A percentile compares a stretch with the other conserved stretches of the same genome.
These are phyloP conservation scores for Cladosporium sp. DNA, from an alignment of 2,329 filamentous ascomycete species.

Conservation along the genomic window DNA sequence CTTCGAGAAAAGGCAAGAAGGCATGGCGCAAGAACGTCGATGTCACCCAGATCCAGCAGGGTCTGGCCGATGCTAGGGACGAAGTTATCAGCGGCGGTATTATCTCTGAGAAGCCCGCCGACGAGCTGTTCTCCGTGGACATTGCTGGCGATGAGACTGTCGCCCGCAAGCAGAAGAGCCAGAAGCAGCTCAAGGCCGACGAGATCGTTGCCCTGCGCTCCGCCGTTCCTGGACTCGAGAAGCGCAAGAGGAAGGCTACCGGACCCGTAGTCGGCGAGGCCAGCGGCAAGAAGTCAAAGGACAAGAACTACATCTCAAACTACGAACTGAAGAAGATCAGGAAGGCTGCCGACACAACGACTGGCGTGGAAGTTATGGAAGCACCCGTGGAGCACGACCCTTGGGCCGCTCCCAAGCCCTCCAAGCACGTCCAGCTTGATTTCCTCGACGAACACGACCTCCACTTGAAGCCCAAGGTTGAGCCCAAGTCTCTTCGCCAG, in stretches of 20 bases:
- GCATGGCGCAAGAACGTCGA: slow-evolving; percentile 99
- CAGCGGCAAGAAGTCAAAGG: slow-evolving; percentile 71
- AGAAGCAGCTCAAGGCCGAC: slow-evolving; percentile 83
- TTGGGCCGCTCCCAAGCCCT: slow-evolving; percentile 63
- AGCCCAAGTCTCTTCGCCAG: slow-evolving; percentile 73
- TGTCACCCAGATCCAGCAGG: slow-evolving; percentile 79
- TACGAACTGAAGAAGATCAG: slow-evolving; percentile 81
- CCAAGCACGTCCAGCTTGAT: slow-evolving; percentile 58
- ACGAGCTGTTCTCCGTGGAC: slow-evolving; percentile 84
- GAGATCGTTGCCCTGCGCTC: slow-evolving; percentile 88
- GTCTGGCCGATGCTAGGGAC: slow-evolving; percentile 80
- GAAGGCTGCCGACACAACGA: slow-evolving; percentile 72
- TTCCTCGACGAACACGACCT: slow-evolving; percentile 58
- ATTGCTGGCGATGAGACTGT: slow-evolving; percentile 69
- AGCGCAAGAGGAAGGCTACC: slow-evolving; percentile 72
- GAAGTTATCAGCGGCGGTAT: slow-evolving; percentile 91
- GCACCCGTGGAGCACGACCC: slow-evolving; percentile 70
- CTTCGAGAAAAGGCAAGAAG: slow-evolving; percentile 96
- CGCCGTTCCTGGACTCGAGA: slow-evolving; percentile 74
- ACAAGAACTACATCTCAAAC: slow-evolving; percentile 72
- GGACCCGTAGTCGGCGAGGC: slow-evolving; percentile 71
- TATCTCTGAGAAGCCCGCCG: slow-evolving; percentile 77
- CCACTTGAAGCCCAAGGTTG: slow-evolving; percentile 62
- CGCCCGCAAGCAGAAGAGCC: slow-evolving; percentile 65
- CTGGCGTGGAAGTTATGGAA: slow-evolving; percentile 57